These are phyloP conservation scores for Graphilbum sp. DNA, from an alignment of 2,329 filamentous ascomycete species.

Conservation along the genomic window DNA sequence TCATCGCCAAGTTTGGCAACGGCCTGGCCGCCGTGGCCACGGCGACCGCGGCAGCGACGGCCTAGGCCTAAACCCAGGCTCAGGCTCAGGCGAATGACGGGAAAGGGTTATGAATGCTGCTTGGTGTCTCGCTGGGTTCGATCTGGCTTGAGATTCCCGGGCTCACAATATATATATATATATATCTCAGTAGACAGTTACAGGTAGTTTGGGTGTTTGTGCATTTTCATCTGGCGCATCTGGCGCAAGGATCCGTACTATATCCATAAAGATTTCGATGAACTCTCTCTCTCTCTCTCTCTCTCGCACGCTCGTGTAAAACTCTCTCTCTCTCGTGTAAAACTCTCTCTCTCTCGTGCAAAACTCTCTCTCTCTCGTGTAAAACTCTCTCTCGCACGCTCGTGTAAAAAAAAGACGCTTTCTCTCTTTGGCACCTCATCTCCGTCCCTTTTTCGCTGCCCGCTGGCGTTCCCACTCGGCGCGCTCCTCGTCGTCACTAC, in stretches of 20 bases:
- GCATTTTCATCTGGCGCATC: background rate
- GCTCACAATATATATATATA: too few species aligned
- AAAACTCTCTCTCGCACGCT: too few species aligned
- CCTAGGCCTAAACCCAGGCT: too few species aligned
- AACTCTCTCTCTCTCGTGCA: background rate
- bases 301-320: background rate
- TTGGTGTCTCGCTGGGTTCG: too few species aligned
- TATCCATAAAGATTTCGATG: background rate
- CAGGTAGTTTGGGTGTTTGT: background rate
- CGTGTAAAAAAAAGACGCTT: background rate
- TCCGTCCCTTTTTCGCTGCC: constrained; percentile 8
- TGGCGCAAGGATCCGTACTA: background rate
- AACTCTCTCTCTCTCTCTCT: too few species aligned
- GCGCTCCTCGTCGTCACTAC: constrained; percentile 47
- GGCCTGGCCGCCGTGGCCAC: constrained; percentile 1
- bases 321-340: background rate
- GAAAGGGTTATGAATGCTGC: too few species aligned
- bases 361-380: background rate
- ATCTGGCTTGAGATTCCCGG: too few species aligned
- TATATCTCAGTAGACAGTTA: too few species aligned
- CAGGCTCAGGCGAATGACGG: too few species aligned
- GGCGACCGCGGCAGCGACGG: background rate
- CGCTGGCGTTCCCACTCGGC: constrained; percentile 41
- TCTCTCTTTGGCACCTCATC: background rate
- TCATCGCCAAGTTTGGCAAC: constrained; percentile 15